phyloP scores from a whole-genome alignment of 1,284 basidiomycete species.

The Paramarasmius palmivorus region DNA sequence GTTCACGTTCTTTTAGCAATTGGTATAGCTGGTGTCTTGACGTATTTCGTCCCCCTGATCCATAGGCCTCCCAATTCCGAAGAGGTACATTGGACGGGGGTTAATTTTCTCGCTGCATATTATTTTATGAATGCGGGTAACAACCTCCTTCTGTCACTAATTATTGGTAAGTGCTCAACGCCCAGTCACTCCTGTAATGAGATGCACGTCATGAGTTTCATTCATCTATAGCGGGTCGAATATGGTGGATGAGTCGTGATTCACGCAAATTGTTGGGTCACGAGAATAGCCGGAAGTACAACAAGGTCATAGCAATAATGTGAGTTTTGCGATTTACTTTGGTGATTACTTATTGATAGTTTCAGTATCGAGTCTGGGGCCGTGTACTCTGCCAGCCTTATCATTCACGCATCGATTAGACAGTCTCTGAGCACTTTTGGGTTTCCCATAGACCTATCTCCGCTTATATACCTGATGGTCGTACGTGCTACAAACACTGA shows the following conservation, averaged over 20 bases:
- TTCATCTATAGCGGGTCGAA: slow-evolving; percentile 6
- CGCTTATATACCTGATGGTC: background rate
- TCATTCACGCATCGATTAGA: background rate
- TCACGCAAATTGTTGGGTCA: background rate
- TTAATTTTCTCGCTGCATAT: too few relatives aligned
- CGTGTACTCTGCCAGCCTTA: background rate
- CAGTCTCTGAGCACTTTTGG: background rate
- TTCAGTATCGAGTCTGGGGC: slow-evolving; percentile 2
- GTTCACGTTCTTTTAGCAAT: too few relatives aligned
- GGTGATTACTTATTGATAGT: background rate
- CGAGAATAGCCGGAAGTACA: background rate
- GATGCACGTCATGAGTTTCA: background rate
- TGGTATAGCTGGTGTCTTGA: too few relatives aligned
- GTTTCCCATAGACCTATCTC: background rate
- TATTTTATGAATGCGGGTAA: too few relatives aligned
- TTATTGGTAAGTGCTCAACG: slow-evolving; percentile 4
- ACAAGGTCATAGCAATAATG: background rate
- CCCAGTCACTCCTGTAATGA: background rate
- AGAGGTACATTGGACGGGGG: too few relatives aligned
- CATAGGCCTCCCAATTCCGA: too few relatives aligned
- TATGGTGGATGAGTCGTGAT: slow-evolving; percentile 5
- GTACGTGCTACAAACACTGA: too few relatives aligned
- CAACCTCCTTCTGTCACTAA: too few relatives aligned
- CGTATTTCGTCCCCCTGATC: too few relatives aligned
- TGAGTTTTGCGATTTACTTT: background rate